Percentiles rank a stretch among this genome's conserved stretches.
Conservation (phyloP, 495 filamentous ascomycete genomes). For the Penicillium macrosclerotiorum region DNA sequence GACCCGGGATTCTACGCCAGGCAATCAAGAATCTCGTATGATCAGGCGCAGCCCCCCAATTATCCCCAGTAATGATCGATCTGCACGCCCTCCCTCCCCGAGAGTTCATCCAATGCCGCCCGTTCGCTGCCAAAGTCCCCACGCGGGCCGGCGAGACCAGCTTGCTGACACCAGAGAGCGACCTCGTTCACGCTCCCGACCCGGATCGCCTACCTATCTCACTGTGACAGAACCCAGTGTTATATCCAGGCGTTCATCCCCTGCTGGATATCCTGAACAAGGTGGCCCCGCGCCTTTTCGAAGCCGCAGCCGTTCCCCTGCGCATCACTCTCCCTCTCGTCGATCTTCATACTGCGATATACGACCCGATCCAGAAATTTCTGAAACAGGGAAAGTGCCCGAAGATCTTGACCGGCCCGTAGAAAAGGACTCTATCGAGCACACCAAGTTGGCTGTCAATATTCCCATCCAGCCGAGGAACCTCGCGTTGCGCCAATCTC, state of each 20-base stretch:
- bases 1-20: constrained; percentile 32
- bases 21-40: constrained; percentile 26
- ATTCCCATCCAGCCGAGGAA: constrained; percentile 39
- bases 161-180: constrained; percentile 4
- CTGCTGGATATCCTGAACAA: constrained; percentile 23
- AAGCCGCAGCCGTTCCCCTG: constrained; percentile 22
- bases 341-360: constrained; percentile 13
- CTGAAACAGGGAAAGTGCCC: not conserved
- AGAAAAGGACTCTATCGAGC: constrained; percentile 4
- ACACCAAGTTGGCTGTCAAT: constrained; percentile 9
- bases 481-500: constrained; percentile 32
- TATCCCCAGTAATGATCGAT: constrained; percentile 17
- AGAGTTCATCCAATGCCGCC: not conserved
- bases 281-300: constrained; percentile 7
- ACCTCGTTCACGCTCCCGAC: constrained; percentile 10
- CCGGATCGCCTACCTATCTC: constrained; percentile 21
- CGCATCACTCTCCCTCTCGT: constrained; percentile 7
- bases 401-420: not conserved
- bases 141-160: constrained; percentile 12
- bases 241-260: constrained; percentile 32
- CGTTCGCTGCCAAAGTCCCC: constrained; percentile 12
- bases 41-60: constrained; percentile 22
- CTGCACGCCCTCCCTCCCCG: constrained; percentile 27
- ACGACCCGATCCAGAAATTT: constrained; percentile 1
- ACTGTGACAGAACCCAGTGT: constrained; percentile 18